Conservation (phyloP, 352 stramenopile species). For the Phytophthora parvispora region DNA sequence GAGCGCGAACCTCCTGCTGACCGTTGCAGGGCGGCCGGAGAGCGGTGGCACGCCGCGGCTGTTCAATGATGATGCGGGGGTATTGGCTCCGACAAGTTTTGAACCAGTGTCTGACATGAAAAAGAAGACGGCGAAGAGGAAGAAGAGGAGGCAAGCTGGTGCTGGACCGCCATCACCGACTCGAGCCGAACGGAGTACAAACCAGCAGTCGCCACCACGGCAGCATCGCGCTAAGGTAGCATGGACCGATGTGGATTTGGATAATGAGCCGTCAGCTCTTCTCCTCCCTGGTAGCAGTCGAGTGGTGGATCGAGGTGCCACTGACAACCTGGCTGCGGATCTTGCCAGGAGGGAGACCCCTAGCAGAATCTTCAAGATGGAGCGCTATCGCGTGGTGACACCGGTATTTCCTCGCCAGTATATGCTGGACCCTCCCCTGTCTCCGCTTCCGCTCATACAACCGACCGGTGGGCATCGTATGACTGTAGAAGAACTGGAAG, state of each 20-base stretch:
- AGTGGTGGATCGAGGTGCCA: neutral
- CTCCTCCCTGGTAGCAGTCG: neutral
- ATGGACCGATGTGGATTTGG: conserved; percentile 2
- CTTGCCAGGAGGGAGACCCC: conserved; percentile 51
- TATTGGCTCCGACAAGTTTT: neutral
- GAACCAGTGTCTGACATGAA: neutral
- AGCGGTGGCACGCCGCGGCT: conserved; percentile 19
- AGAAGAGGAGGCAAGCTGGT: conserved; percentile 11
- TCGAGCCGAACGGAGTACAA: conserved; percentile 15
- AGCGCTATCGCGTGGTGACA: conserved; percentile 69
- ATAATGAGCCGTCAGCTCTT: neutral
- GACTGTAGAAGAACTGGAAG: conserved; percentile 8
- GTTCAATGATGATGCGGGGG: neutral
- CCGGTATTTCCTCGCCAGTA: conserved; percentile 48
- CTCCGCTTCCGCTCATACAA: conserved; percentile 38
- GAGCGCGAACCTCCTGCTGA: conserved; percentile 65
- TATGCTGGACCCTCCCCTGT: conserved; percentile 29
- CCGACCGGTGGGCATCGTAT: conserved; percentile 20
- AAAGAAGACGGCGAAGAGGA: conserved; percentile 31
- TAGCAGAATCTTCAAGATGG: conserved; percentile 73
- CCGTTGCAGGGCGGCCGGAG: conserved; percentile 54
- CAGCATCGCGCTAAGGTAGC: conserved; percentile 12
- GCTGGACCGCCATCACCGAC: conserved; percentile 6
- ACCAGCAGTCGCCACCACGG: conserved; percentile 29
- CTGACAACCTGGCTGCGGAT: conserved; percentile 23